These are phyloP conservation scores for Alternaria gaisen DNA, from an alignment of 2,329 filamentous ascomycete genomes.

Conservation along the genomic window DNA sequence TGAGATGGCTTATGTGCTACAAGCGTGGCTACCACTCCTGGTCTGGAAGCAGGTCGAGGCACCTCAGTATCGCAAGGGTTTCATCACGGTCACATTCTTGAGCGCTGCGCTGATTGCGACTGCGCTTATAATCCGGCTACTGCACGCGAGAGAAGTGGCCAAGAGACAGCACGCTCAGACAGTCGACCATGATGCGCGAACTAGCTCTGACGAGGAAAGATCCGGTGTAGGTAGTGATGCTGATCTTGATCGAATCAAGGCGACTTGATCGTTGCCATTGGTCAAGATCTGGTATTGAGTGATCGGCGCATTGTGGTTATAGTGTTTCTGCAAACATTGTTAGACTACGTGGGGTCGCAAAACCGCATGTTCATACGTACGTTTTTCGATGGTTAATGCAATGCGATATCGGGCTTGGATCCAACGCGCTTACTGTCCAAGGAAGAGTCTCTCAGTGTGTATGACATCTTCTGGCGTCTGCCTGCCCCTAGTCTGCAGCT, in stretches of 20 bases:
- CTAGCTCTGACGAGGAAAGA: background rate
- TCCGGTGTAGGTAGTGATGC: background rate
- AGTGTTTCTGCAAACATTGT: no score
- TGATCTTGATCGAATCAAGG: background rate
- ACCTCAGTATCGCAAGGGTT: conserved; percentile 69
- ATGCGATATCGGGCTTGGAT: no score
- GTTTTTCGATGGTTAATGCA: no score
- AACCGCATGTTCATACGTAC: no score
- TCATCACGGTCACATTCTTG: conserved; percentile 55
- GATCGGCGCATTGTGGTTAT: no score
- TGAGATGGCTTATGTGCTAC: conserved; percentile 73
- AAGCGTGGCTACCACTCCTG: conserved; percentile 73
- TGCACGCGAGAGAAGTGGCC: conserved; percentile 55
- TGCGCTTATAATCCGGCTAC: conserved; percentile 57
- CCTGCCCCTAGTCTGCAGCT: background rate
- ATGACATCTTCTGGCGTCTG: background rate
- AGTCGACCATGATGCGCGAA: background rate
- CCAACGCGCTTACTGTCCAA: no score
- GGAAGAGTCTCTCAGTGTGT: no score
- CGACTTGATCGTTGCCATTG: background rate
- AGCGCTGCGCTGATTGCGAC: conserved; percentile 57
- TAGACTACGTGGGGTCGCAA: no score
- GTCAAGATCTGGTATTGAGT: background rate
- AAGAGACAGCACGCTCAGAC: background rate
- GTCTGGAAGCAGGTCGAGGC: conserved; percentile 72